Base-by-base conservation (phyloP, 805 yeast genomes). In the Cyberlindnera maclurae region DNA sequence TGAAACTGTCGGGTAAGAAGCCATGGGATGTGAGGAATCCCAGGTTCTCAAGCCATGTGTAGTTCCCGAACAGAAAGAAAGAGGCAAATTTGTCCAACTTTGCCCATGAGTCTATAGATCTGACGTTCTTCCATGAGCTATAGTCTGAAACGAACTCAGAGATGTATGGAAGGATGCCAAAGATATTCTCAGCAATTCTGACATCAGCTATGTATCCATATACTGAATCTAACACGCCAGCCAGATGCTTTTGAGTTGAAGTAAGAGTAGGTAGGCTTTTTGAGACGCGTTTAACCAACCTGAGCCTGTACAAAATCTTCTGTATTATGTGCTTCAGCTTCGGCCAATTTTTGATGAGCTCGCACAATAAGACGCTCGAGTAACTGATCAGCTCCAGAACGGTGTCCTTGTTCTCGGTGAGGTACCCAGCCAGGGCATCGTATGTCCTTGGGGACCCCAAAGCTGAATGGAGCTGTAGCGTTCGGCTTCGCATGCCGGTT, bases 141-240 rank as follows among this genome's bases (percentile, higher is more conserved):
- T 49, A 49, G 32, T 49, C 43, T 3, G 34, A 34, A 4, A 46
- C 35, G 22, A 48, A 36, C 16, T 45, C 47, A 1, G 41, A 29
- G 24, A 50, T 40, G 35, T 46, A 50, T 17, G 52, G 51, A 1
- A 50, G 10, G 10, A 46, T 39, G 15, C 44, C 46, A 34, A 50
- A 50, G 16, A 50, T 45, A 4, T 46, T 42, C 32, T 40, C 36
- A 3, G 51, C 48, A 13, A 49, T 40, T 15, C 51, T 40, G 11
- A 50, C 41, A 36, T 50, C 54, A 1, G 38, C 48, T 9, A 50
- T 39, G 36, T 50, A 46, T 1, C 44, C 44, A 30, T 50, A 50
- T 3, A 48, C 24, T 9, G 26, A 32, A 22, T 41, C 46, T 16
- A 50, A 31, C 4, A 34, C 35, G 3, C 29, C 17, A 4, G 43